A percentile compares a stretch with the other conserved stretches of the same genome.
These are phyloP conservation scores for Ogataea trehalophila DNA, from an alignment of 805 yeast genomes.

Conservation along the genomic window DNA sequence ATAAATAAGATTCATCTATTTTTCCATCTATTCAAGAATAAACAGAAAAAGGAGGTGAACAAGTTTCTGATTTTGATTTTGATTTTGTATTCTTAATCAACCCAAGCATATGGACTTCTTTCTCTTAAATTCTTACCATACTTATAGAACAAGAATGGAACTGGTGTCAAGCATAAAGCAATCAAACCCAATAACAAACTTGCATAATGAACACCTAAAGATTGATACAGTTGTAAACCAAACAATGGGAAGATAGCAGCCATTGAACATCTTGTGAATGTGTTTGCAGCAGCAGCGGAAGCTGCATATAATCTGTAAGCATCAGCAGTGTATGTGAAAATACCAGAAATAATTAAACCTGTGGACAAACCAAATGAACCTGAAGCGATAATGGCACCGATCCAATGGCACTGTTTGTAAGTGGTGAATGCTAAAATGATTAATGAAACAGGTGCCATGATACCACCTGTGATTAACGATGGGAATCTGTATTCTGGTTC, in stretches of 20 bases:
- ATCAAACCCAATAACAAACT: constrained; percentile 46
- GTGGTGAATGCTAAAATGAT: constrained; percentile 61
- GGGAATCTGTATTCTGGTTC: constrained; percentile 56
- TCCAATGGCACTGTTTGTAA: constrained; percentile 47
- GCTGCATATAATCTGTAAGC: constrained; percentile 47
- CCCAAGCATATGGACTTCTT: constrained; percentile 46
- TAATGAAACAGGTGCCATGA: constrained; percentile 47
- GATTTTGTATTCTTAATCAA: constrained; percentile 5
- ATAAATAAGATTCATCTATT: too few relatives aligned
- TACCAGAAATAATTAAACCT: constrained; percentile 37
- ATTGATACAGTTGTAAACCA: constrained; percentile 51
- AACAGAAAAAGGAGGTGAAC: too few relatives aligned
- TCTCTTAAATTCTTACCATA: constrained; percentile 41
- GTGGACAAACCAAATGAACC: constrained; percentile 40
- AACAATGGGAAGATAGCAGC: constrained; percentile 56
- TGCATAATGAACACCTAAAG: constrained; percentile 57
- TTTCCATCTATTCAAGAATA: too few relatives aligned
- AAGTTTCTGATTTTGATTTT: not conserved
- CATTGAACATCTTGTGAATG: constrained; percentile 48
- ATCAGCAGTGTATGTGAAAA: constrained; percentile 37
- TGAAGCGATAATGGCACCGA: constrained; percentile 43
- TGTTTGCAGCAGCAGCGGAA: constrained; percentile 46
- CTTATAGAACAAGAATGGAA: constrained; percentile 49
- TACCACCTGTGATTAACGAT: constrained; percentile 54
- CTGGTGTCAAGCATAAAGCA: constrained; percentile 45